Percentiles rank a stretch among this genome's conserved stretches.
phyloP scores from a whole-genome alignment of 2,329 filamentous ascomycete genomes.

The Eutypa lata region DNA sequence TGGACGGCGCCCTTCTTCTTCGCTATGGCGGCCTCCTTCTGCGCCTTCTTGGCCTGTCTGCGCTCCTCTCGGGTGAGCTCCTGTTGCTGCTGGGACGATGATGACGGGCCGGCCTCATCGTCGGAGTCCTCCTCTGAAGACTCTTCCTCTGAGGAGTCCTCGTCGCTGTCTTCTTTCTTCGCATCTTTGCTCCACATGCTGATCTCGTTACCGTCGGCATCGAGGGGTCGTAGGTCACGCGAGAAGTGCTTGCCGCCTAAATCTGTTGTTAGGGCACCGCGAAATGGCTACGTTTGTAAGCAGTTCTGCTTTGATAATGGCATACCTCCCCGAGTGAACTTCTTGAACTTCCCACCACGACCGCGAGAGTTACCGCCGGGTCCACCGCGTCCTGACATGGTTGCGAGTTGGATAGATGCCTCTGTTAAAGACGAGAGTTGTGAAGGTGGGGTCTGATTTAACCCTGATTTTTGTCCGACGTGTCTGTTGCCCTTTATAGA shows the following conservation, averaged over 20 bases:
- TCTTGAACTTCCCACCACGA: constrained; percentile 90
- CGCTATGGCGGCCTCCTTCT: constrained; percentile 84
- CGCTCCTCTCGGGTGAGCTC: constrained; percentile 82
- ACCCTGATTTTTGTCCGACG: too few species aligned
- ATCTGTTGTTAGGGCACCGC: neutral
- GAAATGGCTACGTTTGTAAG: constrained; percentile 9
- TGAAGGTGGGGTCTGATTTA: constrained; percentile 8
- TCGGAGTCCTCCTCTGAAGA: constrained; percentile 29
- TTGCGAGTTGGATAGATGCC: constrained; percentile 1
- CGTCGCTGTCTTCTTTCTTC: constrained; percentile 44
- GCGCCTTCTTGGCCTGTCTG: constrained; percentile 81
- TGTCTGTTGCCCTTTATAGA: too few species aligned
- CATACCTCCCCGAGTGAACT: constrained; percentile 86
- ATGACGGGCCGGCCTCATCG: constrained; percentile 39
- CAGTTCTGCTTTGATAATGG: constrained; percentile 4
- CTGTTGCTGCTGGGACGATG: constrained; percentile 28
- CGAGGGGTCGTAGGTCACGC: constrained; percentile 81
- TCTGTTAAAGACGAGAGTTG: neutral
- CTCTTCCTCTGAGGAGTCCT: constrained; percentile 43
- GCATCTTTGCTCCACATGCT: constrained; percentile 77
- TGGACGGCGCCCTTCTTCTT: constrained; percentile 70
- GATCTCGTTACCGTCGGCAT: constrained; percentile 83
- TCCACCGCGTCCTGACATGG: constrained; percentile 41
- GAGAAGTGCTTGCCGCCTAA: constrained; percentile 94
- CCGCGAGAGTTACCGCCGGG: constrained; percentile 60